Evolutionary conservation across 176 grass and related monocot genomes (phyloP).

Genomic region (Alopecurus myosuroides): DNA sequence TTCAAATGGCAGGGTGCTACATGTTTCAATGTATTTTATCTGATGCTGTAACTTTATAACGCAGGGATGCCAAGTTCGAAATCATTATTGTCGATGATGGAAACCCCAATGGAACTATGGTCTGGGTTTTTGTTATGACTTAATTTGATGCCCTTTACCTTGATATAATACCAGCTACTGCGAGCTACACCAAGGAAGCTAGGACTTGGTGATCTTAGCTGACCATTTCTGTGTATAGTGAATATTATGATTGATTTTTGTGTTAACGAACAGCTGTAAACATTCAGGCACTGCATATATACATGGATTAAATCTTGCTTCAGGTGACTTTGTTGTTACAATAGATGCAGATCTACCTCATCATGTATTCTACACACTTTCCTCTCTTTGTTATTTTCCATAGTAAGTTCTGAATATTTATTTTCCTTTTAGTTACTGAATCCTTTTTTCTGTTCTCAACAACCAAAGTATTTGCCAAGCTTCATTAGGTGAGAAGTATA

Average conservation of each 20-base stretch:
- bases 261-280: conserved; percentile 21
- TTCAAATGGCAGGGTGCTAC: not conserved
- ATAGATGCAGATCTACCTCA: conserved; percentile 98
- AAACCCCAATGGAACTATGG: conserved; percentile 80
- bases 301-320: conserved; percentile 90
- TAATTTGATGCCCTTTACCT: conserved; percentile 24
- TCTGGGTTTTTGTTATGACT: not conserved
- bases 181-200: conserved; percentile 89
- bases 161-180: conserved; percentile 54
- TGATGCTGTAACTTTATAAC: not conserved
- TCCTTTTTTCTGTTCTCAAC: conserved; percentile 23
- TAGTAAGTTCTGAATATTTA: not conserved
- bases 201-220: conserved; percentile 64
- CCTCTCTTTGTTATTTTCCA: conserved; percentile 13
- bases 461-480: conserved; percentile 96
- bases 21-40: not conserved
- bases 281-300: conserved; percentile 81
- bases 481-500: conserved; percentile 70
- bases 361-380: conserved; percentile 53
- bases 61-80: conserved; percentile 79
- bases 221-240: not conserved
- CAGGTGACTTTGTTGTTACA: conserved; percentile 82
- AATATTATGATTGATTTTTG: not conserved
- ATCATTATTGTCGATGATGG: conserved; percentile 97
- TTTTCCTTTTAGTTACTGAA: conserved; percentile 28